phyloP scores from a whole-genome alignment of 2,329 filamentous ascomycete genomes.

The Aureobasidium subglaciale region DNA sequence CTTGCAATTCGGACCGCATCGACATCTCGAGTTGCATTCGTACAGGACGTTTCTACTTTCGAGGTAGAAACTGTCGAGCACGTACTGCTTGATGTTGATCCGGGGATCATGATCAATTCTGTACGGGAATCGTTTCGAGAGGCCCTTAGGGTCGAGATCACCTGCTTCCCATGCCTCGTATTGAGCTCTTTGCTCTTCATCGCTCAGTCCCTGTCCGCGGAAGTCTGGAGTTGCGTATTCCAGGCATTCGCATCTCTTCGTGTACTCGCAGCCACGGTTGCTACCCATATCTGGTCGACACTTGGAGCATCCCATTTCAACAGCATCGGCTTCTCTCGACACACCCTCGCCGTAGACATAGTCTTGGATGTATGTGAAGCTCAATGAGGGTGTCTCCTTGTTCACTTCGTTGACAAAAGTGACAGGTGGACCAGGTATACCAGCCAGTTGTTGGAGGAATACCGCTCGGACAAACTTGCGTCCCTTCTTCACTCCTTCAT shows the following conservation, averaged over 20 bases:
- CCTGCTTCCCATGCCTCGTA: constrained; percentile 24
- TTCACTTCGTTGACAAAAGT: constrained; percentile 60
- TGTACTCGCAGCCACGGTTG: constrained; percentile 55
- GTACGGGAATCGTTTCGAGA: constrained; percentile 57
- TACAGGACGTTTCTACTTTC: constrained; percentile 53
- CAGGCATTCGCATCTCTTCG: constrained; percentile 57
- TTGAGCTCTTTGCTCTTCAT: constrained; percentile 15
- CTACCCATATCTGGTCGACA: constrained; percentile 53
- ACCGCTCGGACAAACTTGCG: constrained; percentile 31
- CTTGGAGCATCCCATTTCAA: constrained; percentile 58
- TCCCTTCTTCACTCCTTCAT: constrained; percentile 26
- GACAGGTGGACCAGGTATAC: constrained; percentile 35
- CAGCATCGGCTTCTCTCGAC: constrained; percentile 47
- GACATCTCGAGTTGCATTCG: constrained; percentile 69
- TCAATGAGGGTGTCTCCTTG: constrained; percentile 46
- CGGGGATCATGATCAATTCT: constrained; percentile 23
- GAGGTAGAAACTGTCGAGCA: constrained; percentile 37
- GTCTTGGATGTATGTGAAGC: constrained; percentile 62
- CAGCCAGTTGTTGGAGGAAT: constrained; percentile 29
- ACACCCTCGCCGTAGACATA: constrained; percentile 57
- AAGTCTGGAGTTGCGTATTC: constrained; percentile 50
- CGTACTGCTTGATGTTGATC: constrained; percentile 27
- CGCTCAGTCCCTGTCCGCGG: constrained; percentile 2
- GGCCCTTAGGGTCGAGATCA: constrained; percentile 27
- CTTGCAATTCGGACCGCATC: constrained; percentile 57